Evolutionary conservation across 768 basidiomycete genomes (phyloP), one percentile per base, ranked within the genome.

Genomic region (Tubosaeta sp.): DNA sequence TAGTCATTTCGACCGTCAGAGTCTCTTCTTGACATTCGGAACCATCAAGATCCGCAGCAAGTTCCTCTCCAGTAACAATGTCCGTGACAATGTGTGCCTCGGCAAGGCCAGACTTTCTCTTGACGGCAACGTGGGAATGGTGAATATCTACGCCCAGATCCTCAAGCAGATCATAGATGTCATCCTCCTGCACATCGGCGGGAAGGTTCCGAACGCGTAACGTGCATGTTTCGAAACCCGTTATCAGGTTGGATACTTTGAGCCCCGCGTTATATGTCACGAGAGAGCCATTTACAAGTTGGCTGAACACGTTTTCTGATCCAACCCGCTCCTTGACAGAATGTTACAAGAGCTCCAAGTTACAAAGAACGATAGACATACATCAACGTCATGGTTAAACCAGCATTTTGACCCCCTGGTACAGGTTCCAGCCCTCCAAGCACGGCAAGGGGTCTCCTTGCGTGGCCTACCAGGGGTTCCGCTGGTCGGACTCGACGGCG

Each of bases 221-320:
- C 11, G 71, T 71, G 57, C 76, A 79, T 6, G 76, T 73, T 37
- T 84, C 79, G 55, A 80, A 83, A 4, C 79, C 81, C 14, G 76
- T 70, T 29, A 79, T 62, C 29, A 81, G 54, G 31, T 68, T 61
- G 35, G 64, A 65, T 35, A 84, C 67, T 16, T 74, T 66, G 33
- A 80, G 60, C 6, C 83, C 83, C 2, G 79, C 75, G 27, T 70
- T 70, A 38, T 71, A 82, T 4, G 78, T 78, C 17, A 79, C 74
- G 38, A 83, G 65, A 41, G 73, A 75, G 7, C 74, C 76, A 17
- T 71, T 69, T 14, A 81, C 73, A n/a, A 78, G 55, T 45, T 71
- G 72, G 49, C 67, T 75, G 11, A 75, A 68, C 2, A 22, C 71
- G 73, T 43, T 69, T 69, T 4, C 54, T 6, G 47, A 50, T 16